These are phyloP conservation scores for Chloris gayana DNA, from an alignment of 176 grass and related monocot species.

Conservation along the genomic window DNA sequence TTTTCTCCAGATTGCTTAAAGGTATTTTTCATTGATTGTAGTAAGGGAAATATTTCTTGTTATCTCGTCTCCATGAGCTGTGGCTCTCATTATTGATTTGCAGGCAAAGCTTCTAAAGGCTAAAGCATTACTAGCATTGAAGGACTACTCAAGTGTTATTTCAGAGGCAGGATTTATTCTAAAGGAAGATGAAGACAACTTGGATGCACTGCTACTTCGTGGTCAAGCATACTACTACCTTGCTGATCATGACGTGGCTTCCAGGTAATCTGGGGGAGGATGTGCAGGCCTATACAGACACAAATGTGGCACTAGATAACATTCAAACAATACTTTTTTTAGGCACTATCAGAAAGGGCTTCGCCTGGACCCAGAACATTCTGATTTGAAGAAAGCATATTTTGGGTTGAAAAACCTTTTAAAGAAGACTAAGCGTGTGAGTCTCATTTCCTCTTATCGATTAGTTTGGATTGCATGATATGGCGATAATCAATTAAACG, in stretches of 20 bases:
- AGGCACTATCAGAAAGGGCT: slow-evolving; percentile 97
- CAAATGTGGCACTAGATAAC: neutral
- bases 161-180: slow-evolving; percentile 90
- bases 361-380: slow-evolving; percentile 90
- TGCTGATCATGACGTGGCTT: slow-evolving; percentile 95
- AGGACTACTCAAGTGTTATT: slow-evolving; percentile 89
- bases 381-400: slow-evolving; percentile 95
- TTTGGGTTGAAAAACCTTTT: slow-evolving; percentile 96
- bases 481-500: slow-evolving; percentile 18
- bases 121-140: slow-evolving; percentile 71
- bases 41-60: slow-evolving; percentile 1
- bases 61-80: neutral
- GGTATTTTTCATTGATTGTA: slow-evolving; percentile 43
- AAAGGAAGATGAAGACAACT: slow-evolving; percentile 97
- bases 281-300: neutral
- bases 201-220: slow-evolving; percentile 84
- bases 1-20: slow-evolving; percentile 91
- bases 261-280: slow-evolving; percentile 52
- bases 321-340: slow-evolving; percentile 30
- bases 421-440: slow-evolving; percentile 93
- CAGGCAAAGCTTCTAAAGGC: slow-evolving; percentile 96
- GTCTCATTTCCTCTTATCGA: slow-evolving; percentile 25
- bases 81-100: slow-evolving; percentile 33
- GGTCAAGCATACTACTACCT: slow-evolving; percentile 97
- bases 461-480: neutral